A percentile compares a stretch with the other conserved stretches of the same genome.
Evolutionary conservation across 257 asterid species (phyloP).

Genomic region (Ilex aquifolium): DNA sequence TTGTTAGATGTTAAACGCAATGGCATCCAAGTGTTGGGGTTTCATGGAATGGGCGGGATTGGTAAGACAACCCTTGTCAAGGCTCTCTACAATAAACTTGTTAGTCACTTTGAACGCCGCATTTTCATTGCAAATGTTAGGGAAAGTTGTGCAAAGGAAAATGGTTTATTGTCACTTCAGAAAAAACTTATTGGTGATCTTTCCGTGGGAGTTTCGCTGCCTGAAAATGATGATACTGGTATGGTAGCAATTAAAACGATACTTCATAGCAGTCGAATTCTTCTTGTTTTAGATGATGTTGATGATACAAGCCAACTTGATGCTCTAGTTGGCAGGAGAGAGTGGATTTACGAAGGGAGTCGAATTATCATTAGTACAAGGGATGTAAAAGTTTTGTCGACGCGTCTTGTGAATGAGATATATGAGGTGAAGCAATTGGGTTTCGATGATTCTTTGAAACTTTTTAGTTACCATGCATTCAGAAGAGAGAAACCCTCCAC

Average conservation of each 20-base stretch:
- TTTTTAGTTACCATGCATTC: constrained; percentile 26
- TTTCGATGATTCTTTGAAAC: constrained; percentile 13
- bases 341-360: constrained; percentile 25
- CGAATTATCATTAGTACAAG: constrained; percentile 23
- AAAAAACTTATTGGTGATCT: constrained; percentile 24
- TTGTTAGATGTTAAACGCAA: constrained; percentile 13
- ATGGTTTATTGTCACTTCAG: constrained; percentile 21
- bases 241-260: constrained; percentile 7
- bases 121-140: constrained; percentile 24
- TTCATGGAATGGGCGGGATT: constrained; percentile 32
- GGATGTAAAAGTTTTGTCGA: constrained; percentile 15
- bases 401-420: constrained; percentile 2
- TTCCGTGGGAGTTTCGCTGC: background rate
- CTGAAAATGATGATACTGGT: constrained; percentile 6
- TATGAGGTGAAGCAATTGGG: constrained; percentile 13
- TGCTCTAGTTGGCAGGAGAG: constrained; percentile 11
- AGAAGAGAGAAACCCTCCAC: constrained; percentile 27
- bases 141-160: constrained; percentile 5
- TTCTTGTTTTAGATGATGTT: constrained; percentile 25
- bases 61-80: constrained; percentile 32
- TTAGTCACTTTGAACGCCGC: constrained; percentile 12
- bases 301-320: constrained; percentile 14
- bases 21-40: constrained; percentile 14
- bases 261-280: constrained; percentile 8
- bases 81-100: constrained; percentile 16